phyloP scores from a whole-genome alignment of 257 asterid genomes.

The Scutellaria baicalensis region DNA sequence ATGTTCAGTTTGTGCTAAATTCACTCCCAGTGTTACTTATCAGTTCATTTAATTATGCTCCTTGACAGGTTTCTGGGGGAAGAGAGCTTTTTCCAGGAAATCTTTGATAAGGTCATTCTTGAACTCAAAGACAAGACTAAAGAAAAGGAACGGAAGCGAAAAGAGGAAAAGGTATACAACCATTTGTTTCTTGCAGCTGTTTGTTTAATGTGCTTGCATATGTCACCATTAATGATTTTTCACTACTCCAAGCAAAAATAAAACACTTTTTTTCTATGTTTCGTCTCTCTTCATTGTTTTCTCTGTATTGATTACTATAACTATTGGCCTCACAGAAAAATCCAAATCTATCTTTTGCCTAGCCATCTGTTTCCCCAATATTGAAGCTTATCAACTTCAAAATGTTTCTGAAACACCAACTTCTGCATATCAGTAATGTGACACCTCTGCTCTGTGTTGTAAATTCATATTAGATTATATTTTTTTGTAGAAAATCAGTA shows the following conservation, averaged over 20 bases:
- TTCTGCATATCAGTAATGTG: neutral
- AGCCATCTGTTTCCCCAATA: neutral
- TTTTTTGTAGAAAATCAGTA: neutral
- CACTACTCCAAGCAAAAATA: neutral
- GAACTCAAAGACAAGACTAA: conserved; percentile 69
- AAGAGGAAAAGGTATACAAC: conserved; percentile 66
- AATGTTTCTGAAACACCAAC: neutral
- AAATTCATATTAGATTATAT: neutral
- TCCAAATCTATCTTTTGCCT: neutral
- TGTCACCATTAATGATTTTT: neutral
- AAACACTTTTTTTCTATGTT: neutral
- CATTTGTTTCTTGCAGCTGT: neutral
- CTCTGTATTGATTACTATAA: neutral
- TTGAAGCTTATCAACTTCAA: neutral
- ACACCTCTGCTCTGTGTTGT: neutral
- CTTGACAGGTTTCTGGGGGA: conserved; percentile 64
- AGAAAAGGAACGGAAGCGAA: conserved; percentile 79
- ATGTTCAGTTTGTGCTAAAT: neutral
- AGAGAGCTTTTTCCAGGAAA: conserved; percentile 55
- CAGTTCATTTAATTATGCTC: conserved; percentile 4
- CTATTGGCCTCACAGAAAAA: neutral
- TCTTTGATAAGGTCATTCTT: conserved; percentile 46
- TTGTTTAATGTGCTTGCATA: neutral
- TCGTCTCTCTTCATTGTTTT: neutral
- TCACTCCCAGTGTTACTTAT: neutral